These are phyloP conservation scores for Globomyces pollinis-pini DNA, from an alignment of 192 early-diverging fungal species.

Conservation along the genomic window DNA sequence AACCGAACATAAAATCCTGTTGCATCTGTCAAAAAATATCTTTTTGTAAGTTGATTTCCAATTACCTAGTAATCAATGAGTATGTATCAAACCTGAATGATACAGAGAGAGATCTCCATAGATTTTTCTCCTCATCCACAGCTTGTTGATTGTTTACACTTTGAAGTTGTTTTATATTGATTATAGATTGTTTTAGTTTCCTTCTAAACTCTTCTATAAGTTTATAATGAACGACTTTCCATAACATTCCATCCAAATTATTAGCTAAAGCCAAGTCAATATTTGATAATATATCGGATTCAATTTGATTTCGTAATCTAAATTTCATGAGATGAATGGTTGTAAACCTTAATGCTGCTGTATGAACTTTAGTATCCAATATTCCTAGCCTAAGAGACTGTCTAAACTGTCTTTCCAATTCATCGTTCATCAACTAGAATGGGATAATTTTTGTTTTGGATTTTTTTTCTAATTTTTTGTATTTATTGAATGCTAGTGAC, in stretches of 20 bases:
- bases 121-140: background rate
- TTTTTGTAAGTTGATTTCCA: background rate
- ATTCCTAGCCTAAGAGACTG: background rate
- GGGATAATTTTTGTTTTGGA: too few species aligned
- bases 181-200: slow-evolving; percentile 16
- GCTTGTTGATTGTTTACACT: background rate
- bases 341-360: background rate
- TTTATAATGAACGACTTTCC: slow-evolving; percentile 31
- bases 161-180: background rate
- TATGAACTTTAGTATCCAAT: background rate
- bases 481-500: too few species aligned
- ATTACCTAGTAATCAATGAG: background rate
- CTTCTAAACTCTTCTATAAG: slow-evolving; percentile 34
- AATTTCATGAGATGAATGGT: too few species aligned
- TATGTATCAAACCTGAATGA: background rate
- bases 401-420: background rate
- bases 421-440: background rate
- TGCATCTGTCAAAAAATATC: background rate
- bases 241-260: slow-evolving; percentile 22
- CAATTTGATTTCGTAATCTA: background rate
- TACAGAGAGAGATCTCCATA: background rate
- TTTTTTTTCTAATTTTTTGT: too few species aligned
- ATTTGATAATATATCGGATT: background rate
- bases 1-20: slow-evolving; percentile 21
- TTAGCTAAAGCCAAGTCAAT: slow-evolving; percentile 6